Evolutionary conservation across 352 stramenopile genomes (phyloP), one percentile per base, ranked within the genome.

Genomic region (Pseudoperonospora humuli): DNA sequence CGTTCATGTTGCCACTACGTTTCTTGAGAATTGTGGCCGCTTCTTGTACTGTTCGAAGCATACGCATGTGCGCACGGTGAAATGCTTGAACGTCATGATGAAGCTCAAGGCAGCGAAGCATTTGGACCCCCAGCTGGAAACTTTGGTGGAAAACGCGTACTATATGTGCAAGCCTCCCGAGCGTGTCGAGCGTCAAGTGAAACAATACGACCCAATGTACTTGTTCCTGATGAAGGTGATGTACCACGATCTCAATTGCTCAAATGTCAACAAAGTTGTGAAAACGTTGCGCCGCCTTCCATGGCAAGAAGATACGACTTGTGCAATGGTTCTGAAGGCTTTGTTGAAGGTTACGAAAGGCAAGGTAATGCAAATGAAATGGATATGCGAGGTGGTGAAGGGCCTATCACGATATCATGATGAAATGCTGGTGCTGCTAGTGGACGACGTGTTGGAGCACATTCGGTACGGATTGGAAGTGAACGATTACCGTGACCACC

Each of bases 1-100:
- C 56, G 91, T 99, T 35, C 80, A 98, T 61, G 79, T 98, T 10
- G 86, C 92, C 3, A 98, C 93, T n/a, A 90, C 84, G 17, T 76
- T 98, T 10, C 59, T 99, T n/a, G 96, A 99, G 66, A 94, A 84
- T 44, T 97, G 92, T 51, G 96, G 96, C 1, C 77, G 95, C 10
- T 99, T 97, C 40, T 64, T 99, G 17, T 97, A 97, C 61, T 91
- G 87, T 44, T 87, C 79, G n/a, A 94, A 96, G 54, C 86, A 96
- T 57, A 98, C 95, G 13, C 86, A 96, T 50, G 63, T 70, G 21
- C 86, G 89, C 37, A 86, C 95, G 17, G 74, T 77, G 10, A 81
- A 71, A n/a, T 86, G 96, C 40, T 78, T 99, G 41, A 81, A 89
- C 21, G 83, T 95, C 24, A 97, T 98, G 82, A 96, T 96, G 79